Evolutionary conservation across 2,329 filamentous ascomycete species (phyloP), one percentile per base, ranked within the genome.

Genomic region (Cladosporium sp.): DNA sequence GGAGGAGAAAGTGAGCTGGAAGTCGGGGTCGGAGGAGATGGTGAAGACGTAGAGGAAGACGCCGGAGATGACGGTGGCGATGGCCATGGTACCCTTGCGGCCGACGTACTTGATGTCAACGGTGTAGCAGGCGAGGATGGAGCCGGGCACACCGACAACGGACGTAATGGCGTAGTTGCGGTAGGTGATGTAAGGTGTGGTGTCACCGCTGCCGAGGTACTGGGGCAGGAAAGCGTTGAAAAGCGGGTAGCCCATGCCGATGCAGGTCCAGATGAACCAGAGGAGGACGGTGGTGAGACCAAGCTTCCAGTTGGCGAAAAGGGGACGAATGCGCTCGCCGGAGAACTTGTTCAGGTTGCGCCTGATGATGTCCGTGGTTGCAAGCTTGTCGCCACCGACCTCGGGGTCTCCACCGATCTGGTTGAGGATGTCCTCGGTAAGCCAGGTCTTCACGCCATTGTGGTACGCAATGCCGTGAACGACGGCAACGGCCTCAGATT

Each of bases 171-270:
- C 84, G 67, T 90, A 92, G 75, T 89, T 89, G 56, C 86, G 84
- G 72, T 93, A 95, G 0, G 82, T 74, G 33, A 71, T 68, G 40
- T 45, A 43, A 41, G 55, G 37, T 10, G 71, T 64, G 22, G 71
- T 69, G 9, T 60, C 58, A 45, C 70, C 70, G 11, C 63, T 58
- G 19, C 83, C 80, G 54, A 95, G 81, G 64, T 93, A 93, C 60
- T 93, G 87, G 0, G 89, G 89, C n/a, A 95, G 77, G 71, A 95
- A 95, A 49, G 87, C 86, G 68, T 93, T 93, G 78, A 92, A 95
- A 1, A 95, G 79, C 1, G 88, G 89, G 64, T 92, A 95, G 2
- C 84, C 88, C 82, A 95, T 86, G 55, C 89, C 89, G 59, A 95
- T 91, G 11, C 82, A 84, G 0, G 84, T 78, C 89, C 89, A 95